These are phyloP conservation scores for Pittosporum tobira DNA, from an alignment of 129 eudicot genomes.

Conservation along the genomic window DNA sequence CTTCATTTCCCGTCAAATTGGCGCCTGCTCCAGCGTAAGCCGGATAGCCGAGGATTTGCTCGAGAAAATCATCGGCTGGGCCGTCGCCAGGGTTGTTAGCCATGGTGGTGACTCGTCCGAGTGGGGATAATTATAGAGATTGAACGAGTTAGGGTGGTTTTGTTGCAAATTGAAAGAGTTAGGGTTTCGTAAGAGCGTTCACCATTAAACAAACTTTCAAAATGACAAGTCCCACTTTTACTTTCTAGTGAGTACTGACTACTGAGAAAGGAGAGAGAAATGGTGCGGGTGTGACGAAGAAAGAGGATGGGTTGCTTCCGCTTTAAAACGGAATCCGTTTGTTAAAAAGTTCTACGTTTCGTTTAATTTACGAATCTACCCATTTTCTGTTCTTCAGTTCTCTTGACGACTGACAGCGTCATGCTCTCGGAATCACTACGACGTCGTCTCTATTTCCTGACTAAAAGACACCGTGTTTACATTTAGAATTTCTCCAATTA, in stretches of 20 bases:
- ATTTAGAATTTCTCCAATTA: no score
- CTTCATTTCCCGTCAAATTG: constrained; percentile 56
- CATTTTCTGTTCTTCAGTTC: neutral
- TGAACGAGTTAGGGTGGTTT: neutral
- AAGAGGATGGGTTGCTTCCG: neutral
- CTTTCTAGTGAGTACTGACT: no score
- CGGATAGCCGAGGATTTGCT: constrained; percentile 76
- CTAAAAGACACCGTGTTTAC: no score
- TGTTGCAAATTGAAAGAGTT: constrained; percentile 10
- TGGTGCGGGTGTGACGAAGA: neutral
- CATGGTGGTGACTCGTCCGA: constrained; percentile 27
- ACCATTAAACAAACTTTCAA: neutral
- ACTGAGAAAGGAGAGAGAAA: neutral
- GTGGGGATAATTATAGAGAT: neutral
- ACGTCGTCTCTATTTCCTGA: neutral
- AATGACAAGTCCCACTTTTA: constrained; percentile 4
- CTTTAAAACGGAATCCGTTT: constrained; percentile 25
- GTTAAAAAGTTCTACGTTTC: constrained; percentile 8
- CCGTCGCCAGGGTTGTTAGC: constrained; percentile 75
- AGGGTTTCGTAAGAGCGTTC: constrained; percentile 17
- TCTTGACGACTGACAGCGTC: neutral
- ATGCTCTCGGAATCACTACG: neutral
- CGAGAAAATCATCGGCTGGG: constrained; percentile 78
- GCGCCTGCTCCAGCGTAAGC: constrained; percentile 38
- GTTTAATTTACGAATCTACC: constrained; percentile 21